Evolutionary conservation across 805 yeast genomes (phyloP).

Genomic region (Kuraishia ogatae): DNA sequence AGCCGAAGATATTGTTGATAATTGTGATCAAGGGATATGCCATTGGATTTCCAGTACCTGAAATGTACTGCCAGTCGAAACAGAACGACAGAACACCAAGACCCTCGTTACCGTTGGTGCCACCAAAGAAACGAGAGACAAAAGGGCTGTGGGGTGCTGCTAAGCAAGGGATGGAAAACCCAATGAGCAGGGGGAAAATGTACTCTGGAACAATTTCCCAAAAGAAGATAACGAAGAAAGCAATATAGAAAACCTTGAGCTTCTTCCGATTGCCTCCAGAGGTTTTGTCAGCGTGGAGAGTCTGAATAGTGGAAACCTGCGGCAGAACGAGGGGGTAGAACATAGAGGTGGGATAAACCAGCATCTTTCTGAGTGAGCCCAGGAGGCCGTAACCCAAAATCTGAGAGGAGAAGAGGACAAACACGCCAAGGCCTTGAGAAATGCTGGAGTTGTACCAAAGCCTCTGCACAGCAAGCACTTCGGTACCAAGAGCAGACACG

Average conservation of each 20-base stretch:
- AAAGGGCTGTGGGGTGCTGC: slow-evolving; percentile 46
- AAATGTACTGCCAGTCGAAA: slow-evolving; percentile 64
- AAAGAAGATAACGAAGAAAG: slow-evolving; percentile 28
- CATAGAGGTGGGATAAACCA: slow-evolving; percentile 57
- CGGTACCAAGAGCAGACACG: slow-evolving; percentile 48
- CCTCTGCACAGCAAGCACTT: slow-evolving; percentile 42
- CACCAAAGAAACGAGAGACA: slow-evolving; percentile 61
- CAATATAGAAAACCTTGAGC: slow-evolving; percentile 35
- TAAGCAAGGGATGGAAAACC: slow-evolving; percentile 62
- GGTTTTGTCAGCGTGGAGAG: slow-evolving; percentile 39
- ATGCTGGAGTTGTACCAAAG: slow-evolving; percentile 35
- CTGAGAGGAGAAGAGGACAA: slow-evolving; percentile 48
- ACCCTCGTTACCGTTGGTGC: slow-evolving; percentile 39
- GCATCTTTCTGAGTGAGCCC: slow-evolving; percentile 48
- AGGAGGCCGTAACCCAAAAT: slow-evolving; percentile 61
- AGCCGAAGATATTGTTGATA: slow-evolving; percentile 20
- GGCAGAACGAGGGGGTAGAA: slow-evolving; percentile 69
- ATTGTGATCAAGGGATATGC: slow-evolving; percentile 52
- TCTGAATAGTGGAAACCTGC: slow-evolving; percentile 40
- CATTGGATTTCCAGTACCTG: slow-evolving; percentile 44
- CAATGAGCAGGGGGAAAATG: slow-evolving; percentile 48
- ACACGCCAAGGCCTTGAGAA: slow-evolving; percentile 46
- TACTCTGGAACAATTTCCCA: slow-evolving; percentile 59
- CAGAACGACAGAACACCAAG: slow-evolving; percentile 58
- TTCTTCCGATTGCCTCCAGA: slow-evolving; percentile 48